These are phyloP conservation scores for Auricularia sp. DNA, from an alignment of 768 basidiomycete genomes.

Conservation along the genomic window DNA sequence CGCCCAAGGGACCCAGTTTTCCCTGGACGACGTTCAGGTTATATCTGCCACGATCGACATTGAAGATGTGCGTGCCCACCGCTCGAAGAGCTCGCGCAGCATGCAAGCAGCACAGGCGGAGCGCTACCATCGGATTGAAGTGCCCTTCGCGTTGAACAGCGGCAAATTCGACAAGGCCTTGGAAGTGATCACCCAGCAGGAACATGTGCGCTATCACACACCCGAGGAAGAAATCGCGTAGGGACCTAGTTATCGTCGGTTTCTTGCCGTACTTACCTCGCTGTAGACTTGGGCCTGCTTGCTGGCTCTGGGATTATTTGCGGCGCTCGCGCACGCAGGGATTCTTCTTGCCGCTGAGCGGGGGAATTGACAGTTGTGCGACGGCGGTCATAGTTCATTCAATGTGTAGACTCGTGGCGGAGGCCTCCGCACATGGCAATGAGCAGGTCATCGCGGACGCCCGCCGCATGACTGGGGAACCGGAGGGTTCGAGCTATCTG, in stretches of 20 bases:
- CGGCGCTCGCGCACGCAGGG: slow-evolving; percentile 88
- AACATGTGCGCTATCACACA: slow-evolving; percentile 59
- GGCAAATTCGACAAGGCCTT: slow-evolving; percentile 50
- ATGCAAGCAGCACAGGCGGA: slow-evolving; percentile 78
- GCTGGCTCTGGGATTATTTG: slow-evolving; percentile 99
- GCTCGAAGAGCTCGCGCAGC: slow-evolving; percentile 71
- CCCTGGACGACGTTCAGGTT: slow-evolving; percentile 90
- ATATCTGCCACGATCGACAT: slow-evolving; percentile 93
- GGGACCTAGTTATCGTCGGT: slow-evolving; percentile 2
- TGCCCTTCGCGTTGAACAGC: slow-evolving; percentile 66
- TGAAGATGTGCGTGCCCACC: slow-evolving; percentile 89
- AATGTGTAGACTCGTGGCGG: slow-evolving; percentile 86
- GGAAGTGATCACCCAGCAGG: slow-evolving; percentile 42
- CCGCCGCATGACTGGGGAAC: slow-evolving; percentile 76
- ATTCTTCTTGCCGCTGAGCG: slow-evolving; percentile 90
- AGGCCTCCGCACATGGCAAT: slow-evolving; percentile 59
- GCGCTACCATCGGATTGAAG: slow-evolving; percentile 72
- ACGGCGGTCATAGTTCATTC: slow-evolving; percentile 93
- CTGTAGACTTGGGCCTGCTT: slow-evolving; percentile 83
- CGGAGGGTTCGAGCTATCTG: slow-evolving; percentile 68
- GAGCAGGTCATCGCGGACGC: slow-evolving; percentile 85
- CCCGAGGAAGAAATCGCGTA: slow-evolving; percentile 98
- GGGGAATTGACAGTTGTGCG: slow-evolving; percentile 95
- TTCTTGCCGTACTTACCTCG: neutral
- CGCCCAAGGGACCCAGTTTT: slow-evolving; percentile 96